Evolutionary conservation across 768 basidiomycete species (phyloP).

Genomic region (Amanita pseudoporphyria): DNA sequence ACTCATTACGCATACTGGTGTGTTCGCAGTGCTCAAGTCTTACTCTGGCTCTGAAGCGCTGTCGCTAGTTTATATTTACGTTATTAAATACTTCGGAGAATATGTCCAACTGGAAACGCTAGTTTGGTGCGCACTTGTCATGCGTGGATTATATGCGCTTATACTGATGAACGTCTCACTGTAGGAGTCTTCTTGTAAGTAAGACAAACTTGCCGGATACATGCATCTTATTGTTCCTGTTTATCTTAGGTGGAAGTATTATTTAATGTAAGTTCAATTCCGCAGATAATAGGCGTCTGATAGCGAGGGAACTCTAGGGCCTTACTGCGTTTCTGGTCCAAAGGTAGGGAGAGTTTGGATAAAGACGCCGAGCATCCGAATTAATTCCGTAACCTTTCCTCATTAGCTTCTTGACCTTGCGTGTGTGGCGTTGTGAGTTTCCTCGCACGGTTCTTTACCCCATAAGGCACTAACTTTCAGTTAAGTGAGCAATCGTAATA

Average conservation of each 20-base stretch:
- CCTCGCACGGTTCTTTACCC: not conserved
- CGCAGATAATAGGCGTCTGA: not conserved
- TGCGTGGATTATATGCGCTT: not conserved
- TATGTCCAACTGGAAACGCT: constrained; percentile 18
- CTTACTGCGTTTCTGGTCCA: constrained; percentile 42
- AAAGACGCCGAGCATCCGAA: not conserved
- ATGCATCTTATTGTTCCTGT: not conserved
- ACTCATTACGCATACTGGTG: constrained; percentile 43
- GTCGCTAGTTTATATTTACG: constrained; percentile 41
- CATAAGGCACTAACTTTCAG: constrained; percentile 1
- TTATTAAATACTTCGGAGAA: constrained; percentile 31
- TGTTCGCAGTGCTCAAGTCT: not conserved
- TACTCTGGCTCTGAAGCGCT: not conserved
- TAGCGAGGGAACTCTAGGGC: constrained; percentile 18
- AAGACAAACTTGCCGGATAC: not conserved
- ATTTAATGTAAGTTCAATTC: constrained; percentile 30
- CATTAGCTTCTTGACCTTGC: constrained; percentile 19
- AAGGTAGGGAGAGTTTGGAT: constrained; percentile 17
- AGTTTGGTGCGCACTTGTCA: constrained; percentile 29
- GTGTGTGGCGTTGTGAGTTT: constrained; percentile 20
- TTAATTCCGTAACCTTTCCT: not conserved
- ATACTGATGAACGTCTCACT: not conserved
- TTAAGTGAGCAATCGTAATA: constrained; percentile 19
- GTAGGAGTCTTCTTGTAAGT: constrained; percentile 29
- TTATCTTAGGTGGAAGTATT: constrained; percentile 32